A percentile compares a stretch with the other conserved stretches of the same genome.
These are phyloP conservation scores for Nothomitra cinnamomea DNA, from an alignment of 2,329 filamentous ascomycete species.

Conservation along the genomic window DNA sequence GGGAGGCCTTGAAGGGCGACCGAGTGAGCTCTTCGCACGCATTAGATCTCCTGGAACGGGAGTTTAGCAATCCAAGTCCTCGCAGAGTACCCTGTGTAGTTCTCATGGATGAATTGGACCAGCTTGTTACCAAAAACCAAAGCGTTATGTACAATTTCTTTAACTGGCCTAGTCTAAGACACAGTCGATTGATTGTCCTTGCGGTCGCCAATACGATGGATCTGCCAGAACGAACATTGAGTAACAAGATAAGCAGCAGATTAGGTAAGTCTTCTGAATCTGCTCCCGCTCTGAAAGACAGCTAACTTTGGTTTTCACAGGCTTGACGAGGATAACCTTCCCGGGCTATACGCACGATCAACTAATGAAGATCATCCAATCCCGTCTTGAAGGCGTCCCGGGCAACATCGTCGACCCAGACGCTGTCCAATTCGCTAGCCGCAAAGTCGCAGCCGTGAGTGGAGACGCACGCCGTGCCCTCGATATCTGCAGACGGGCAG, in stretches of 20 bases:
- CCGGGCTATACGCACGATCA: constrained; percentile 95
- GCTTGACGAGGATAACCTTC: constrained; percentile 88
- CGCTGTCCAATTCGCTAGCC: constrained; percentile 86
- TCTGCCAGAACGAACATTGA: constrained; percentile 82
- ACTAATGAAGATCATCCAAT: constrained; percentile 92
- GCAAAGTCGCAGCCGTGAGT: constrained; percentile 91
- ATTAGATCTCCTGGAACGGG: constrained; percentile 73
- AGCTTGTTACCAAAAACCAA: constrained; percentile 94
- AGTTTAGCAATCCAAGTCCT: constrained; percentile 84
- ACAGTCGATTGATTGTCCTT: constrained; percentile 85
- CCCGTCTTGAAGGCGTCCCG: constrained; percentile 74
- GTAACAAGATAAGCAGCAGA: constrained; percentile 95
- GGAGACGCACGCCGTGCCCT: constrained; percentile 84
- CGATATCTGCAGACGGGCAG: constrained; percentile 87
- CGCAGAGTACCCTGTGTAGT: constrained; percentile 89
- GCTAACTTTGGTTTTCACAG: constrained; percentile 16
- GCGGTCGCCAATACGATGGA: constrained; percentile 99
- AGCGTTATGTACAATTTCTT: constrained; percentile 99
- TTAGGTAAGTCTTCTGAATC: constrained; percentile 29
- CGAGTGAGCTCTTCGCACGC: constrained; percentile 84
- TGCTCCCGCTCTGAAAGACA: not conserved
- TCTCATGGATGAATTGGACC: constrained; percentile 95
- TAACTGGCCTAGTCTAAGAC: constrained; percentile 88
- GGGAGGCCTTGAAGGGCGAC: constrained; percentile 90
- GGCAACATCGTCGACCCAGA: constrained; percentile 84